Evolutionary conservation across 208 protist species (phyloP).

Genomic region (Leishmania arabica): DNA sequence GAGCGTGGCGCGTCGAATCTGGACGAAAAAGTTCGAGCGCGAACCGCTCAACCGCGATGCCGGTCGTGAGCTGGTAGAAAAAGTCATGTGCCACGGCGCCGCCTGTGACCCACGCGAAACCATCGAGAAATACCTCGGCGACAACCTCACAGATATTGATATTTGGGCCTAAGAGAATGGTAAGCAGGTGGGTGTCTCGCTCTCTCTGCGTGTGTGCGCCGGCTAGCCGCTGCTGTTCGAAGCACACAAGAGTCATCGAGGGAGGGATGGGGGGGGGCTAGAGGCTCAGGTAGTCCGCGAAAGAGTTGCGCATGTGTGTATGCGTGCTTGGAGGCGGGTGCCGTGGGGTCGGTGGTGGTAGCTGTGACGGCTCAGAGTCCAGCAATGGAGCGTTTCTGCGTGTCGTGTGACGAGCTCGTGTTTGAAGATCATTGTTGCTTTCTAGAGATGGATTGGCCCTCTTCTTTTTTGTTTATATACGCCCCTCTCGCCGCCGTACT

Average conservation of each 20-base stretch:
- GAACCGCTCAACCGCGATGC: constrained; percentile 89
- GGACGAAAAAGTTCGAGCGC: constrained; percentile 87
- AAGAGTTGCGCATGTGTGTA: neutral
- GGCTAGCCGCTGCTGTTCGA: neutral
- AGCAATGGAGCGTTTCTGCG: neutral
- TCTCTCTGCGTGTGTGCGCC: neutral
- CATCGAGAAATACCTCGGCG: constrained; percentile 83
- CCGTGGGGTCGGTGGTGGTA: neutral
- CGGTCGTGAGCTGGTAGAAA: constrained; percentile 75
- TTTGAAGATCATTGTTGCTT: neutral
- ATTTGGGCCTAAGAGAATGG: constrained; percentile 72
- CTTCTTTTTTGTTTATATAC: neutral
- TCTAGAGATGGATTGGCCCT: neutral
- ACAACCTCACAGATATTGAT: constrained; percentile 85
- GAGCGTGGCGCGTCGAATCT: constrained; percentile 88
- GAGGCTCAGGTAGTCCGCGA: neutral
- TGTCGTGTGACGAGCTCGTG: no score
- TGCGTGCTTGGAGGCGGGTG: neutral
- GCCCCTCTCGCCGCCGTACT: neutral
- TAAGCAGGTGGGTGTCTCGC: neutral
- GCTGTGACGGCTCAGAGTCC: no score
- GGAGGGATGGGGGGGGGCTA: no score
- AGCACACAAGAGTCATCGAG: neutral
- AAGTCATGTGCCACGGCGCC: constrained; percentile 89
- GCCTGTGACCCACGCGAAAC: constrained; percentile 80